Conservation (phyloP, 257 asterid species). For the Lycium ferocissimum region DNA sequence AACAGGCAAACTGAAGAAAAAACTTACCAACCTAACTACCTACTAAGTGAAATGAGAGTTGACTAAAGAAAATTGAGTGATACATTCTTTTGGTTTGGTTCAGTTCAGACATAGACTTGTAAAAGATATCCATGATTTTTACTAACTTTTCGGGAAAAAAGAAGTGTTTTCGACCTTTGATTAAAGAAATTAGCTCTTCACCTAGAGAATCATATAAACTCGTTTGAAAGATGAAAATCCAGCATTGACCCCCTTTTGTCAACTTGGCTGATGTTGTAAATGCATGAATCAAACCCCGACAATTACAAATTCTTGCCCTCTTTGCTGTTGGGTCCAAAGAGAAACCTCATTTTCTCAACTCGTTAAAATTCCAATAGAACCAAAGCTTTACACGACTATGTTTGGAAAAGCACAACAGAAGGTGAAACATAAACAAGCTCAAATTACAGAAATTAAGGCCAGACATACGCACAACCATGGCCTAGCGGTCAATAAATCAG, state of each 20-base stretch:
- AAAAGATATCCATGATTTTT: neutral
- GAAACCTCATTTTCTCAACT: neutral
- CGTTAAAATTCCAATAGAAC: neutral
- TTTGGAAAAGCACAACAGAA: neutral
- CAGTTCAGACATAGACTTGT: neutral
- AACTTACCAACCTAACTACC: neutral
- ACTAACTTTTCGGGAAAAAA: neutral
- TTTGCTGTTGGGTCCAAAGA: neutral
- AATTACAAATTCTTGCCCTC: neutral
- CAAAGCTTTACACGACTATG: neutral
- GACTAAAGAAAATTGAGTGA: neutral
- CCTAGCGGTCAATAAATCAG: neutral
- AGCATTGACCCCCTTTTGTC: neutral
- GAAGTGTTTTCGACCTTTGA: neutral
- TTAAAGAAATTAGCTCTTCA: neutral
- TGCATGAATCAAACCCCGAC: no score
- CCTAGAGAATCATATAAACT: neutral
- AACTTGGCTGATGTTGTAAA: no score
- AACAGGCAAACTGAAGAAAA: conserved; percentile 20
- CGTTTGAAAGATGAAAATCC: neutral
- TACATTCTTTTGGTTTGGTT: neutral
- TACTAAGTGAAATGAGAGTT: conserved; percentile 4
- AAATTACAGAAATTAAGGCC: neutral
- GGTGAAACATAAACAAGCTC: neutral
- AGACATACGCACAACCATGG: neutral